Base-by-base conservation (phyloP, 345 rosid genomes). In the Melaleuca alternifolia region DNA sequence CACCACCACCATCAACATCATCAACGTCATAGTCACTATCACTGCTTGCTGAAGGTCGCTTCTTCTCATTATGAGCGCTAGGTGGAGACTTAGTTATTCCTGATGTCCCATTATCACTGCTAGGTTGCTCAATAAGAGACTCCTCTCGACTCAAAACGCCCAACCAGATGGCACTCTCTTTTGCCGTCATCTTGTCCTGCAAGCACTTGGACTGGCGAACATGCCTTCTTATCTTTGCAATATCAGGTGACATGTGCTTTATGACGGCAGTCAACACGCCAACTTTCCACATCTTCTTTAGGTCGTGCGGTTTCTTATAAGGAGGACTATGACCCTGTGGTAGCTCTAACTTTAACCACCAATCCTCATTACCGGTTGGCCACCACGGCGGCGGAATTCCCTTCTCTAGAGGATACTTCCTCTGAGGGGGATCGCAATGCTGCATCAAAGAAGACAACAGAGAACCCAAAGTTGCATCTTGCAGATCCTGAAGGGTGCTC, bases 171-270 rank as follows among this genome's bases (percentile, higher is more conserved):
- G 99, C 99, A 86, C 99, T 98, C 92, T 98, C 99, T 92, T 96
- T 98, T 77, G 99, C 99, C 0, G 99, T 96, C 99, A 98, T 98
- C 93, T 98, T 98, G 90, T 98, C 99, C 91, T 98, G 99, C 84
- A 98, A 93, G 92, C 99, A 98, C 87, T 98, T 98, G 33, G 99
- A 98, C 87, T 95, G 97, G 24, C 98, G 97, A 18, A 96, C 93
- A 88, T 95, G 99, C 89, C 93, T 96, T 94, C 95, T 93, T 54
- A 98, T 98, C 93, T 98, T 98, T 15, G 98, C 96, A 82, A 95
- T 93, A 90, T 98, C 97, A 87, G 99, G 99, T 10, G 95, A 95
- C 99, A 98, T 96, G 59, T 98, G 99, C 90, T 93, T 96, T 90
- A 98, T 98, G 53, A 98, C 99, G 71, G 99, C 96, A 44, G 98